phyloP scores from a whole-genome alignment of 495 filamentous ascomycete genomes.

The Penicillium lividum region DNA sequence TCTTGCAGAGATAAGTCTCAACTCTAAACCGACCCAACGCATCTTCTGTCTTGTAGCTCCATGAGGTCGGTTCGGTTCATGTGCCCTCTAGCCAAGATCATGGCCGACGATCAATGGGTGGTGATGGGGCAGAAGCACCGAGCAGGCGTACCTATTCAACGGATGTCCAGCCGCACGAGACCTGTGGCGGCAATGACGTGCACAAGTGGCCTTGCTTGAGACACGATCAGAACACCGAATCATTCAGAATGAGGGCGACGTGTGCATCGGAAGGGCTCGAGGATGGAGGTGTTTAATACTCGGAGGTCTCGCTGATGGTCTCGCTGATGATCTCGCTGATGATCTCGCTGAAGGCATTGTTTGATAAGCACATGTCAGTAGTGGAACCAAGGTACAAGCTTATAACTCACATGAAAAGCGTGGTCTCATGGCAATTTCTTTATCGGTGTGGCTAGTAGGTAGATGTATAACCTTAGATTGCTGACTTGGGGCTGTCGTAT shows the following conservation, averaged over 20 bases:
- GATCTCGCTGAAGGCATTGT: background rate
- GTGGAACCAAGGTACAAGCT: background rate
- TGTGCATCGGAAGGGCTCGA: background rate
- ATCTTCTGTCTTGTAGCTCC: background rate
- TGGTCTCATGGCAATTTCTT: background rate
- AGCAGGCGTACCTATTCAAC: conserved; percentile 2
- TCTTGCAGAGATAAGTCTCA: no score
- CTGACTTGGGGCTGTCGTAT: conserved; percentile 3
- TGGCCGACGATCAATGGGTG: background rate
- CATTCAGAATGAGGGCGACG: conserved; percentile 5
- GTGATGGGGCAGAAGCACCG: background rate
- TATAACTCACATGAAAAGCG: background rate
- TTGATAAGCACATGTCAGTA: background rate
- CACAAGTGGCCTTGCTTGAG: conserved; percentile 1
- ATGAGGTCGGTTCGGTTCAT: background rate
- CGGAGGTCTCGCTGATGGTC: no score
- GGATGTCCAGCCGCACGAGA: background rate
- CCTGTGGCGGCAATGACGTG: conserved; percentile 1
- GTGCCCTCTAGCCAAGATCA: background rate
- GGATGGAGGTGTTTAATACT: background rate
- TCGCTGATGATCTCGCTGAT: no score
- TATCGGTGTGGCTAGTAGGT: background rate
- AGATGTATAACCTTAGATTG: conserved; percentile 2
- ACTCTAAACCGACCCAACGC: background rate
- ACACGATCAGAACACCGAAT: conserved; percentile 6